Conservation (phyloP, 2,329 filamentous ascomycete genomes). For the Dactylellina leptospora region DNA sequence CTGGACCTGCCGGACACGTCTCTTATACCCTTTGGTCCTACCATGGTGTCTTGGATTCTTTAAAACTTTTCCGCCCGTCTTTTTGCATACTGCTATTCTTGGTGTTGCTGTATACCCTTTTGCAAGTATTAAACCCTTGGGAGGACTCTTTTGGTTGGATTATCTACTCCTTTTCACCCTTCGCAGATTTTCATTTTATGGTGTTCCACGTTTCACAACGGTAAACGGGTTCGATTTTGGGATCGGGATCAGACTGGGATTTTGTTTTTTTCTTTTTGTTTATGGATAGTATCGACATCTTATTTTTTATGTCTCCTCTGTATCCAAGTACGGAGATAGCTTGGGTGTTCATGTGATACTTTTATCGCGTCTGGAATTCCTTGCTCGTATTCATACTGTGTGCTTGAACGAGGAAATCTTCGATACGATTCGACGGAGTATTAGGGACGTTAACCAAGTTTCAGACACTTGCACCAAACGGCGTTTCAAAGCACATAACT, state of each 20-base stretch:
- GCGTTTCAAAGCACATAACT: constrained; percentile 39
- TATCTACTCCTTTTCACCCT: constrained; percentile 27
- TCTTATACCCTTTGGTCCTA: constrained; percentile 5
- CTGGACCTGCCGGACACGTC: constrained; percentile 13
- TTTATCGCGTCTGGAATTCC: constrained; percentile 37
- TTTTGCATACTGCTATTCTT: constrained; percentile 4
- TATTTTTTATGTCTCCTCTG: constrained; percentile 43
- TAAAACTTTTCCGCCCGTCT: constrained; percentile 18
- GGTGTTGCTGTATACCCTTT: constrained; percentile 49
- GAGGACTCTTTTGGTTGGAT: constrained; percentile 39
- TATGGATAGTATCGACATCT: constrained; percentile 46
- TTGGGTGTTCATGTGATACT: constrained; percentile 46
- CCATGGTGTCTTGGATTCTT: constrained; percentile 30
- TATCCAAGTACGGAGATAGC: constrained; percentile 48
- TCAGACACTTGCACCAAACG: constrained; percentile 30
- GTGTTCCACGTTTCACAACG: constrained; percentile 53
- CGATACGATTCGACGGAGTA: background rate
- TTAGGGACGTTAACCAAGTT: constrained; percentile 48
- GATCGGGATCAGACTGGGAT: constrained; percentile 50
- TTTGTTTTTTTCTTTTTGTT: constrained; percentile 26
- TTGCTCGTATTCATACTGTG: constrained; percentile 28
- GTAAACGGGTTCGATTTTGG: constrained; percentile 39
- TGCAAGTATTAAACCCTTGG: constrained; percentile 41
- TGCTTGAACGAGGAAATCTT: constrained; percentile 36
- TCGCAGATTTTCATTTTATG: constrained; percentile 35